Base-by-base conservation (phyloP, 352 stramenopile genomes). In the Phytophthora fragariae region DNA sequence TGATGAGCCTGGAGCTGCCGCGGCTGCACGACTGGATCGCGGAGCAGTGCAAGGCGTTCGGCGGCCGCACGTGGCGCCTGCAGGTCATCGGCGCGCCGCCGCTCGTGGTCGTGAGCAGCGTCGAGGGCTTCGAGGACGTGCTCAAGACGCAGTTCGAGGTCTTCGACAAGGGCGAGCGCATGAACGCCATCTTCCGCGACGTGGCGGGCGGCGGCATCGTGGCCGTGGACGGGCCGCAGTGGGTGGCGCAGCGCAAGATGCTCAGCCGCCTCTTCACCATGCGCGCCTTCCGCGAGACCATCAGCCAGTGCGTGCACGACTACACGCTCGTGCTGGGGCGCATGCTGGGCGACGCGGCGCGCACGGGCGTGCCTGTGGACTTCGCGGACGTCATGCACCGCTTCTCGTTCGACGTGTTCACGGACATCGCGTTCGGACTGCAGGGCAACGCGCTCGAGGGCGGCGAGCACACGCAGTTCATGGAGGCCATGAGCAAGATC, bases 231-330 rank as follows among this genome's bases (percentile, higher is more conserved):
- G 83, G 83, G 9, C 49, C 78, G 14, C 57, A 68, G 21, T 94
- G 88, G 86, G 41, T 66, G 5, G 27, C 73, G 17, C 88, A 94
- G 65, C 77, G 88, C 54, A 93, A 94, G 68, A 87, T 77, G 47
- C 81, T 91, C 64, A 94, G 85, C 53, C 91, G 96, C 27, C 88
- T 97, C 3, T 94, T 96, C 33, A 92, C 84, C 7, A 84, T 78
- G 65, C 76, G 74, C 8, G 68, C 74, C 14, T 80, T 88, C 56
- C 56, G 78, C 6, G 76, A 82, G 19, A 77, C 66, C 55, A 80
- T 88, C 57, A 75, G 54, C 24, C 56, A 72, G 29, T 82, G 69
- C 35, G 71, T 87, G 52, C 71, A 83, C 49, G 76, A 83, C 54
- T 79, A 89, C 62, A 75, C 77, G 29, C 57, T 75, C 12, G 53